These are phyloP conservation scores for Nigrograna mackinnonii DNA, from an alignment of 2,329 filamentous ascomycete species.

Conservation along the genomic window DNA sequence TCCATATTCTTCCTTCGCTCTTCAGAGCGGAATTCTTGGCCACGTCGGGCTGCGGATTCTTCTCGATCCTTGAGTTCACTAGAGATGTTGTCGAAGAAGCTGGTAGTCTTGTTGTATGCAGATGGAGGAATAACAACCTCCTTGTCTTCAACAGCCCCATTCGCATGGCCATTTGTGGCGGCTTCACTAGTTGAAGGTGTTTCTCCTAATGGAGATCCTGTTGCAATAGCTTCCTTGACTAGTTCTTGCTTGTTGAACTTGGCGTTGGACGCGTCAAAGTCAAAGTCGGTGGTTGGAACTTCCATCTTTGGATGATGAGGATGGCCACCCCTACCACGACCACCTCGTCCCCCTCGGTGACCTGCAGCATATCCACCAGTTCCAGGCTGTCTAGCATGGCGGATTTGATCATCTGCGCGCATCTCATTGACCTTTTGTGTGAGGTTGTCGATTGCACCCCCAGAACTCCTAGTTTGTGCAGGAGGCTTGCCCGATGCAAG, in stretches of 20 bases:
- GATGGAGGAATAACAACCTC: slow-evolving; percentile 50
- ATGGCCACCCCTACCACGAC: slow-evolving; percentile 50
- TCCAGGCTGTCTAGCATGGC: slow-evolving; percentile 53
- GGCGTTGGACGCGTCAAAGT: slow-evolving; percentile 84
- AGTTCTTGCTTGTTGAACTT: slow-evolving; percentile 89
- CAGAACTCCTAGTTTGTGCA: slow-evolving; percentile 29
- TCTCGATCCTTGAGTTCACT: slow-evolving; percentile 89
- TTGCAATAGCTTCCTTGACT: slow-evolving; percentile 84
- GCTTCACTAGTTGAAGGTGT: slow-evolving; percentile 30
- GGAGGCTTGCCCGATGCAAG: slow-evolving; percentile 29
- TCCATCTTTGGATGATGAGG: slow-evolving; percentile 70
- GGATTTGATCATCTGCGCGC: slow-evolving; percentile 63
- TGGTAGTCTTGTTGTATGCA: slow-evolving; percentile 83
- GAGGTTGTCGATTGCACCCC: slow-evolving; percentile 68
- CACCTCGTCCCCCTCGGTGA: slow-evolving; percentile 40
- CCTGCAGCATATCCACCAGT: slow-evolving; percentile 43
- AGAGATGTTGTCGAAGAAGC: slow-evolving; percentile 98
- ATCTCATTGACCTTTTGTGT: slow-evolving; percentile 78
- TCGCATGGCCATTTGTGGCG: slow-evolving; percentile 41
- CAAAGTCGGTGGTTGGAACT: slow-evolving; percentile 87
- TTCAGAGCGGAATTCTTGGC: slow-evolving; percentile 86
- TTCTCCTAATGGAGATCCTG: slow-evolving; percentile 67
- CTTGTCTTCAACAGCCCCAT: slow-evolving; percentile 40
- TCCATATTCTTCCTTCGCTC: slow-evolving; percentile 96
- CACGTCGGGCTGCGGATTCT: slow-evolving; percentile 67